Evolutionary conservation across 768 basidiomycete species (phyloP), one percentile per base, ranked within the genome.

Genomic region (Scleroderma citrinum): DNA sequence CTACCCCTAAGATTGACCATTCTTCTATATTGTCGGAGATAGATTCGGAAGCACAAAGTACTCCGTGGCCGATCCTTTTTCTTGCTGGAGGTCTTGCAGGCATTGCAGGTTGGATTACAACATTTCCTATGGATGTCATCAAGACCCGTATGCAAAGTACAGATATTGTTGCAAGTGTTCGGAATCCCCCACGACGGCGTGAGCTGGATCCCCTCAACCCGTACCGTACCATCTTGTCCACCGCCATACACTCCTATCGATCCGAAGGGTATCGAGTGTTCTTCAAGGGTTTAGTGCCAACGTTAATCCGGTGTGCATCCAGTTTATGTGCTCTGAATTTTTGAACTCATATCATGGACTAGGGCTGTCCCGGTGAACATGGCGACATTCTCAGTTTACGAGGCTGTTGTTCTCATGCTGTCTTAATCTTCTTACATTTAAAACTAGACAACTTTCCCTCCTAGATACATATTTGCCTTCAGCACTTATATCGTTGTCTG

Each of bases 41-140:
- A 13, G 75, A 76, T 49, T 50, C 61, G 46, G 61, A 71, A 57
- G 53, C 66, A 13, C 50, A 54, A 31, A 59, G 50, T 46, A 62
- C 69, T 62, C 61, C 74, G 0, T 84, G 81, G 81, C 65, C 74
- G 19, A 75, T 76, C 16, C 69, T 90, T 44, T 75, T 91, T 46
- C 37, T 83, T 17, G 87, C 89, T 3, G 90, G 89, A 19, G 91
- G 81, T 2, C 60, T 84, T 0, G 91, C 91, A 0, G 91, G 90
- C 5, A 66, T 87, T 16, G 76, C 76, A 8, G 87, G 87, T 8
- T 94, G 91, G 91, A 32, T 82, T 0, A 73, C 71, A 2, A 94
- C 92, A 1, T 96, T 95, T 63, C 90, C 91, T 2, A 72, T 92
- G 48, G 92, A 96, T 59, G 86, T 92, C 3, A 76, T 94, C 52